Evolutionary conservation across 2,329 filamentous ascomycete genomes (phyloP), one percentile per base, ranked within the genome.

Genomic region (Pseudocercospora ulei): DNA sequence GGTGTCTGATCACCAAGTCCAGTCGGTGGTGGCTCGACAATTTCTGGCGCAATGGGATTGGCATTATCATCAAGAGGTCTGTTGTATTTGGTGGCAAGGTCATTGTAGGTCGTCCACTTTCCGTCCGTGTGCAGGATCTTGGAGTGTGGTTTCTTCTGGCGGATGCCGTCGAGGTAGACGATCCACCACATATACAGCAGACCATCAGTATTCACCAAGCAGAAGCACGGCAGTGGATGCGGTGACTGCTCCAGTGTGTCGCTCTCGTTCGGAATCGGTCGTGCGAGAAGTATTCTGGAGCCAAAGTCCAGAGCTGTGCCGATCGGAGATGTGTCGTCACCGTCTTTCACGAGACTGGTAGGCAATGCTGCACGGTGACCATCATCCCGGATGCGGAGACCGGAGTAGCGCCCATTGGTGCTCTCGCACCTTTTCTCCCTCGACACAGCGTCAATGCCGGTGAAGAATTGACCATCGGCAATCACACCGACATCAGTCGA

Each of bases 111-210:
- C 3, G 12, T 25, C 22, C 24, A 44, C 4, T 31, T 37, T 9
- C 38, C 38, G 14, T 36, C 12, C 19, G 35, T 33, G 17, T 44
- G 23, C 6, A 47, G 34, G 9, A 47, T 47, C 11, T 22, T 28
- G n/a, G 41, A 16, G 19, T 44, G 37, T 9, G 35, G 20, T 22
- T 18, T 44, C 17, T 40, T 78, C 51, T 79, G 69, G 43, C 79
- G 75, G 45, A 98, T 78, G 1, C 88, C 86, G 26, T 92, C 85
- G 22, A 81, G 76, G 63, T 95, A 95, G 12, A 96, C 73, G 27
- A 96, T 65, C 84, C 88, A 95, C 86, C 88, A 98, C 7, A 78
- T 73, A 29, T 76, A 77, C 9, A 98, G 67, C 6, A 93, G 65
- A 48, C 90, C 90, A 55, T 95, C 84, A 49, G 94, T 80, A 44